A percentile compares a stretch with the other conserved stretches of the same genome.
phyloP scores from a whole-genome alignment of 352 stramenopile genomes.

The Phytopythium delawarense region DNA sequence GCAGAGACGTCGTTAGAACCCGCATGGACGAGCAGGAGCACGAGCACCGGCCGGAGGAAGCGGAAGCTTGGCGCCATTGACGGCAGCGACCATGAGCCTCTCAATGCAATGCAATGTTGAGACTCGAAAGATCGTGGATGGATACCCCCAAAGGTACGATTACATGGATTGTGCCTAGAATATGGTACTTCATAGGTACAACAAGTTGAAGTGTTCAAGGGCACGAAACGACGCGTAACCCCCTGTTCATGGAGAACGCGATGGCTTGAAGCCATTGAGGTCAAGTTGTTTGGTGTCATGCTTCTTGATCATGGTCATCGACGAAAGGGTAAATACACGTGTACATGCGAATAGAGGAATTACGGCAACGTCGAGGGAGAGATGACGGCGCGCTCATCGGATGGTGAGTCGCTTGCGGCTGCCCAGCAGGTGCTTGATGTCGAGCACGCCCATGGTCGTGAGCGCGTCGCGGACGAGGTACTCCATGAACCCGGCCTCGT shows the following conservation, averaged over 20 bases:
- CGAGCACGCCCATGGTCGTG: constrained; percentile 21
- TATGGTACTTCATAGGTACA: background rate
- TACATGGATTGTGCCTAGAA: background rate
- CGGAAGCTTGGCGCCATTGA: background rate
- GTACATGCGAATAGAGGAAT: too few relatives aligned
- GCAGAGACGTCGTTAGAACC: too few relatives aligned
- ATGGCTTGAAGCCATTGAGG: too few relatives aligned
- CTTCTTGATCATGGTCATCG: too few relatives aligned
- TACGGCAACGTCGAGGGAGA: too few relatives aligned
- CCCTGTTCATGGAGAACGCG: background rate
- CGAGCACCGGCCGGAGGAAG: background rate
- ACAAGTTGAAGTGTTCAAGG: background rate
- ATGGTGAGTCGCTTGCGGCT: constrained; percentile 44
- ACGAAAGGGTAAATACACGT: too few relatives aligned
- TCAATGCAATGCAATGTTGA: too few relatives aligned
- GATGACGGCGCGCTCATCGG: background rate
- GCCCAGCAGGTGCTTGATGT: constrained; percentile 33
- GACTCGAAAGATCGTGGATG: background rate
- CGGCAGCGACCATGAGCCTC: background rate
- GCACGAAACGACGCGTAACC: background rate
- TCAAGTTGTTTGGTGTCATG: too few relatives aligned
- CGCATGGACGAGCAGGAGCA: background rate
- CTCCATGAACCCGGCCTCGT: constrained; percentile 15
- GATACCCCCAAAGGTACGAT: background rate
- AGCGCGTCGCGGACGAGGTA: constrained; percentile 25